phyloP scores from a whole-genome alignment of 2,329 filamentous ascomycete genomes.

The Aspergillus oerlinghausenensis region DNA sequence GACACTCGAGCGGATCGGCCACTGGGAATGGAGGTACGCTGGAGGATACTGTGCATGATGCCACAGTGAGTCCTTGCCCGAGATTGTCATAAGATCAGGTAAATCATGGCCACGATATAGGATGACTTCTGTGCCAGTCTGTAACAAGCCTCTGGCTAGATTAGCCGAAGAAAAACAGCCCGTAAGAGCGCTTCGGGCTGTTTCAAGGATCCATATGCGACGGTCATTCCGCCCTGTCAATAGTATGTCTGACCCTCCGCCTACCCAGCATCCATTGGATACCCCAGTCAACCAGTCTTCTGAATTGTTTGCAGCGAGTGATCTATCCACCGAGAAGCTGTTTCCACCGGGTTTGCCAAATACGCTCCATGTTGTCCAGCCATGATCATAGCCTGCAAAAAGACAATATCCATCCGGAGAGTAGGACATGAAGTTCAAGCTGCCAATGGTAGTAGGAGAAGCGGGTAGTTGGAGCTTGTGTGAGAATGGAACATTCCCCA shows the following conservation, averaged over 20 bases:
- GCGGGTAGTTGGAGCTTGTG: conserved; percentile 70
- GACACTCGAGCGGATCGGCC: conserved; percentile 83
- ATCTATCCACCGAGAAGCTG: conserved; percentile 69
- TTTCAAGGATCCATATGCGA: conserved; percentile 80
- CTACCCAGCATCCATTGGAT: conserved; percentile 75
- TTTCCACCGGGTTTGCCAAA: conserved; percentile 86
- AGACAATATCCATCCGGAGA: conserved; percentile 95
- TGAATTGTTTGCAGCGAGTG: conserved; percentile 60
- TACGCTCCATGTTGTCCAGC: conserved; percentile 96
- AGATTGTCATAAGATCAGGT: conserved; percentile 84
- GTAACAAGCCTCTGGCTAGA: conserved; percentile 79
- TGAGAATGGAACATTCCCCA: conserved; percentile 83
- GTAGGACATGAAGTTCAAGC: conserved; percentile 71
- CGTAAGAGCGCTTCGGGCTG: conserved; percentile 88
- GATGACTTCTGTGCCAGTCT: conserved; percentile 83
- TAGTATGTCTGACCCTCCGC: conserved; percentile 79
- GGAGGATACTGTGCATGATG: conserved; percentile 83
- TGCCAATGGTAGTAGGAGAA: conserved; percentile 63
- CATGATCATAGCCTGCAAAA: conserved; percentile 86
- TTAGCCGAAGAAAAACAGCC: conserved; percentile 91
- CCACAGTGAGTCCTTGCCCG: conserved; percentile 90
- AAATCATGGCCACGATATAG: conserved; percentile 91
- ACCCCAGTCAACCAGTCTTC: conserved; percentile 85
- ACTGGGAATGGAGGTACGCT: conserved; percentile 81
- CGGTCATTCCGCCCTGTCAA: conserved; percentile 68